Base-by-base conservation (phyloP, 441 rosid genomes). In the Rhodomyrtus psidioides region DNA sequence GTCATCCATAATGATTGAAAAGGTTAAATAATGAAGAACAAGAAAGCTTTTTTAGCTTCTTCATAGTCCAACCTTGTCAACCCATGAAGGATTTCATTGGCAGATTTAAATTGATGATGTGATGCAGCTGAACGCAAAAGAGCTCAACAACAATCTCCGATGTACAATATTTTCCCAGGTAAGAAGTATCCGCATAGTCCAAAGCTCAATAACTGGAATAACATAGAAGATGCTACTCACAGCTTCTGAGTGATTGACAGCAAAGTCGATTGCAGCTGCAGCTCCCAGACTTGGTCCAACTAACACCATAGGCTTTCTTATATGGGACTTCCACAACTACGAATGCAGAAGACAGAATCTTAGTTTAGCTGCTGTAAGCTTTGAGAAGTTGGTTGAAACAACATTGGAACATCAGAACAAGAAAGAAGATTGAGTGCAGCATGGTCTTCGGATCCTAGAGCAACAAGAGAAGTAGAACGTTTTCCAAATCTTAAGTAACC, bases 241-340 rank as follows among this genome's bases (percentile, higher is more conserved):
- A 87, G 94, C 95, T 90, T 97, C 99, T 4, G 99, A 96, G 89
- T 96, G 92, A 86, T 91, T 93, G 85, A 90, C 91, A 1, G 95
- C 92, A 90, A 97, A 95, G 86, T 97, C 99, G 42, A 95, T 89
- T 55, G 98, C 99, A 57, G 94, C 93, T 83, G 99, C 96, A 87
- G 99, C 98, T 84, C 99, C 99, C 54, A 97, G 98, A 91, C 99
- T 96, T 17, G 99, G 96, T 81, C 99, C 98, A 81, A 97, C 97
- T 92, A 97, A 89, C 58, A 92, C 93, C 90, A 95, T 91, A 2
- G 98, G 99, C 91, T 91, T 92, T 89, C 86, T 89, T 55, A 97
- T 97, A 91, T 97, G 90, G 75, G 94, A 89, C 91, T 92, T 93
- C 99, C 99, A 97, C 87, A 97, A 89, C 99, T 96, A 90, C 26